Conservation (phyloP, 1,139 yeast genomes). For the Eremothecium coryli region DNA sequence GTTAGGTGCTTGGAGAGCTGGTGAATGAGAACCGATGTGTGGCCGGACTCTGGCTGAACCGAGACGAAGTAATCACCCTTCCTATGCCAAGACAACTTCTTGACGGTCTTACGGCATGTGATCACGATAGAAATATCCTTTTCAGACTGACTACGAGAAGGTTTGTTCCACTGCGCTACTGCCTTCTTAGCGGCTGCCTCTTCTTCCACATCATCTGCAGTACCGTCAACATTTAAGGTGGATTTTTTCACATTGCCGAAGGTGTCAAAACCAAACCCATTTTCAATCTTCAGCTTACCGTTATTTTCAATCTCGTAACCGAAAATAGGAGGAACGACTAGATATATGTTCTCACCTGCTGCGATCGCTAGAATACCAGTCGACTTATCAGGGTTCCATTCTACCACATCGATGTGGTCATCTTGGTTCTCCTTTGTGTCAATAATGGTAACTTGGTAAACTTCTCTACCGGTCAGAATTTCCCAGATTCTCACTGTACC, state of each 20-base stretch:
- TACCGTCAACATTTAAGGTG: constrained; percentile 38
- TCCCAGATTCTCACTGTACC: constrained; percentile 97
- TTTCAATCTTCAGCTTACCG: constrained; percentile 70
- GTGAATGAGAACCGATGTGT: constrained; percentile 85
- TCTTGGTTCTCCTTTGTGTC: constrained; percentile 36
- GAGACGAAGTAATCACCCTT: constrained; percentile 95
- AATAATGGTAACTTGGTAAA: constrained; percentile 53
- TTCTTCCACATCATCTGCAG: constrained; percentile 32
- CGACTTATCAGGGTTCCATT: constrained; percentile 80
- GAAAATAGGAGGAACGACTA: constrained; percentile 82
- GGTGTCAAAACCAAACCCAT: constrained; percentile 88
- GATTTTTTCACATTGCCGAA: constrained; percentile 50
- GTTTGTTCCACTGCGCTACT: constrained; percentile 79
- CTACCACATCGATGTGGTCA: constrained; percentile 72
- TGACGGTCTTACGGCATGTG: constrained; percentile 57
- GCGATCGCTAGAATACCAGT: constrained; percentile 75
- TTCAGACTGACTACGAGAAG: constrained; percentile 50
- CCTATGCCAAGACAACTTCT: constrained; percentile 90
- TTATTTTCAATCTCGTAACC: constrained; percentile 80
- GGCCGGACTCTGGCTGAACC: constrained; percentile 82
- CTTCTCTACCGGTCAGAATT: constrained; percentile 87
- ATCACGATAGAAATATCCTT: constrained; percentile 72
- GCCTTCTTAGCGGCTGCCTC: constrained; percentile 39
- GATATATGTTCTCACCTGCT: constrained; percentile 70
- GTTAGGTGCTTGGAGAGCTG: constrained; percentile 90